Percentiles rank a stretch among this genome's conserved stretches.
These are phyloP conservation scores for Emydomyces testavorans DNA, from an alignment of 2,329 filamentous ascomycete genomes.

Conservation along the genomic window DNA sequence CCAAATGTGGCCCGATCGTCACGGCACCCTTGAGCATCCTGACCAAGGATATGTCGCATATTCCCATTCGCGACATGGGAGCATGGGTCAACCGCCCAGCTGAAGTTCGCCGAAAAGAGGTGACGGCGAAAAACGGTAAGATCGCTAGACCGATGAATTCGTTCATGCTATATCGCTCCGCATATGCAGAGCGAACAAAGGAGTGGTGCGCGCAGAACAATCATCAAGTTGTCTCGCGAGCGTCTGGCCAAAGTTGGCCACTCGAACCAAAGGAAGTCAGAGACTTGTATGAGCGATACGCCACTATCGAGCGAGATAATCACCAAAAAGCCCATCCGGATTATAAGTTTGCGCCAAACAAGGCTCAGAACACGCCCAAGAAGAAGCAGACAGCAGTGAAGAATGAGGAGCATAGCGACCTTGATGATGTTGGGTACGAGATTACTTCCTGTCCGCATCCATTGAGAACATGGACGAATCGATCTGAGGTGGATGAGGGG, in stretches of 20 bases:
- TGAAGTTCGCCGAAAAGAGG: constrained; percentile 56
- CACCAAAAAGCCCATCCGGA: constrained; percentile 75
- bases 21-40: constrained; percentile 18
- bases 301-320: constrained; percentile 69
- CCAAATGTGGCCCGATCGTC: constrained; percentile 14
- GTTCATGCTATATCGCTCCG: constrained; percentile 94
- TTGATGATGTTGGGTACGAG: constrained; percentile 24
- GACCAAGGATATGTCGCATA: constrained; percentile 22
- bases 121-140: constrained; percentile 60
- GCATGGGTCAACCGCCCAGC: constrained; percentile 62
- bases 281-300: constrained; percentile 64
- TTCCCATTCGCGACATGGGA: constrained; percentile 66
- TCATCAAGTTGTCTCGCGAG: constrained; percentile 79
- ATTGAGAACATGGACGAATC: constrained; percentile 20
- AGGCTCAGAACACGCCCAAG: constrained; percentile 41
- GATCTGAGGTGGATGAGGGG: constrained; percentile 22
- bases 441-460: constrained; percentile 18
- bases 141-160: constrained; percentile 92
- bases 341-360: constrained; percentile 89
- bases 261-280: constrained; percentile 63
- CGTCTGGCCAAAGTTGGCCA: constrained; percentile 80
- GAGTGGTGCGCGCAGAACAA: constrained; percentile 73
- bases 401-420: constrained; percentile 34
- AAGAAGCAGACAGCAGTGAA: constrained; percentile 37
- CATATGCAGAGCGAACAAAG: constrained; percentile 79